A percentile compares a stretch with the other conserved stretches of the same genome.
These are phyloP conservation scores for Discostella pseudostelligera DNA, from an alignment of 108 stramenopile genomes.

Conservation along the genomic window DNA sequence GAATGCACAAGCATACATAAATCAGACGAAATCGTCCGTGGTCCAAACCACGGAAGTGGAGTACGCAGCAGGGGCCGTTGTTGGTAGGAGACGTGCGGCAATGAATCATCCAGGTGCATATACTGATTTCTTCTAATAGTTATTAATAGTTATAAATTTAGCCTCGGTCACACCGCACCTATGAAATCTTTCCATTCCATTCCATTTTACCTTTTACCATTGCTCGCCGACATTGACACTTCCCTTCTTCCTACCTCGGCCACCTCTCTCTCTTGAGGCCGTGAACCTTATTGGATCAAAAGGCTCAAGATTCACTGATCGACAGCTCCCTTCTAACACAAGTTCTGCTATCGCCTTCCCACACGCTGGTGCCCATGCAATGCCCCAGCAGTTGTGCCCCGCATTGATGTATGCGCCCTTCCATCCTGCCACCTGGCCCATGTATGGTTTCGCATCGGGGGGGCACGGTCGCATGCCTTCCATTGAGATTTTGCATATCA, in stretches of 20 bases:
- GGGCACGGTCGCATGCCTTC: constrained; percentile 74
- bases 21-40: constrained; percentile 39
- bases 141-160: not conserved
- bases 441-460: constrained; percentile 91
- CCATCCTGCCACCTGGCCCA: constrained; percentile 84
- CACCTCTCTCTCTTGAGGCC: constrained; percentile 36
- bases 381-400: constrained; percentile 98
- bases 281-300: constrained; percentile 81
- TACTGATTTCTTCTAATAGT: constrained; percentile 37
- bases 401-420: constrained; percentile 88
- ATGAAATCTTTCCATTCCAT: too few relatives aligned
- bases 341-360: constrained; percentile 89
- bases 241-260: constrained; percentile 71
- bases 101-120: constrained; percentile 44
- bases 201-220: constrained; percentile 77
- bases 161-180: too few relatives aligned
- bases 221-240: constrained; percentile 77
- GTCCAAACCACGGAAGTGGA: constrained; percentile 24
- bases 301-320: constrained; percentile 56
- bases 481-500: constrained; percentile 16
- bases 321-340: constrained; percentile 68
- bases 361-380: constrained; percentile 94
- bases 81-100: constrained; percentile 41
- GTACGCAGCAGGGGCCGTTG: constrained; percentile 6
- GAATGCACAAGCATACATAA: constrained; percentile 64